Conservation (phyloP, 164 flowering plant genomes). For the Sextonia rubra region DNA sequence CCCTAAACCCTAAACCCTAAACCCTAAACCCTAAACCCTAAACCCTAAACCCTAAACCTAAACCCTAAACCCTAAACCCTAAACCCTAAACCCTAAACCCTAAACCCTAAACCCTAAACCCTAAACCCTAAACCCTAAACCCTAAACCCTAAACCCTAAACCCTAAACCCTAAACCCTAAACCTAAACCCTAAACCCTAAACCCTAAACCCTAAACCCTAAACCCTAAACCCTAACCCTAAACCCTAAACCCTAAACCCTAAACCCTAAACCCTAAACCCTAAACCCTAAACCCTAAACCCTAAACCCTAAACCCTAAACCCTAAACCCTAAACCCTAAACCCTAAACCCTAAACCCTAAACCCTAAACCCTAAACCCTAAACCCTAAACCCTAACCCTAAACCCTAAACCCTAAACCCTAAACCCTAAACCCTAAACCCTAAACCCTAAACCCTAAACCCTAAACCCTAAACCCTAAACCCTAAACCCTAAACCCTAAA, state of each 20-base stretch:
- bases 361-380: slow-evolving; percentile 21
- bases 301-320: slow-evolving; percentile 7
- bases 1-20: not conserved
- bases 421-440: slow-evolving; percentile 13
- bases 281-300: not conserved
- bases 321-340: slow-evolving; percentile 19
- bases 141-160: slow-evolving; percentile 12
- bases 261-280: slow-evolving; percentile 18
- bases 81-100: slow-evolving; percentile 5
- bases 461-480: slow-evolving; percentile 23
- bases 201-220: slow-evolving; percentile 18
- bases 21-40: slow-evolving; percentile 14
- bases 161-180: slow-evolving; percentile 12
- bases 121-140: slow-evolving; percentile 14
- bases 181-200: slow-evolving; percentile 18
- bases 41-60: slow-evolving; percentile 21
- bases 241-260: slow-evolving; percentile 19
- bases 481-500: slow-evolving; percentile 20
- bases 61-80: slow-evolving; percentile 15
- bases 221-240: slow-evolving; percentile 18
- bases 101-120: slow-evolving; percentile 16
- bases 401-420: slow-evolving; percentile 20
- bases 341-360: slow-evolving; percentile 21
- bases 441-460: slow-evolving; percentile 7
- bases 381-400: slow-evolving; percentile 20